Base-by-base conservation (phyloP, 2,329 filamentous ascomycete species). In the Aspergillus tubingensis region DNA sequence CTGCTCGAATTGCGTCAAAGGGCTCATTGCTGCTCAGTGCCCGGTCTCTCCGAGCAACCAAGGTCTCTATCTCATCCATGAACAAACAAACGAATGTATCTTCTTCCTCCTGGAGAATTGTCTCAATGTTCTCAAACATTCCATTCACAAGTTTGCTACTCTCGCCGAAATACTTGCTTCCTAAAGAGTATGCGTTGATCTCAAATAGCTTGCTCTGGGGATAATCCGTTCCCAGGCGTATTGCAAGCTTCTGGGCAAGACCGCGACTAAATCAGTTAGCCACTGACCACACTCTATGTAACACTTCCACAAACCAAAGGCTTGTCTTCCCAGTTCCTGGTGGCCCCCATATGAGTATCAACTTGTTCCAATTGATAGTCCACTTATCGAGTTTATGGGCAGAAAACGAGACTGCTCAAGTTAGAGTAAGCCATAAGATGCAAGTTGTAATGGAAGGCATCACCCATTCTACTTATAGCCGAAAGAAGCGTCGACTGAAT, bases 321-420 rank as follows among this genome's bases (percentile, higher is more conserved):
- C 65, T 68, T 68, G 93, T 96, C 82, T 98, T 97, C 72, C 94
- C 94, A 11, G 94, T 98, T 74, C 94, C 94, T 2, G 94, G 94
- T 5, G 94, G 93, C 0, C 94, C 94, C 77, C 97, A 97, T 51
- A 97, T 87, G 60, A 97, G 82, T 15, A 97, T 91, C 8, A 82
- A 67, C 19, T 78, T 74, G 59, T 81, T 81, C 78, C 80, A 82
- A 59, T 76, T 78, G 62, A 79, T 75, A 1, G 73, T 71, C 57
- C 71, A 71, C 25, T 72, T 68, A 60, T 77, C 72, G 11, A 80
- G 68, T 23, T 69, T 72, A 13, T 69, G 70, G 50, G 72, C 68
- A n/a, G 72, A 70, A 53, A 74, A 70, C 1, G 66, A 61, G 11
- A 74, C 72, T 74, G 50, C 17, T 15, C 39, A 5, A 30, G 48